Conservation (phyloP, 208 protist species). For the Trypanosoma rangeli region DNA sequence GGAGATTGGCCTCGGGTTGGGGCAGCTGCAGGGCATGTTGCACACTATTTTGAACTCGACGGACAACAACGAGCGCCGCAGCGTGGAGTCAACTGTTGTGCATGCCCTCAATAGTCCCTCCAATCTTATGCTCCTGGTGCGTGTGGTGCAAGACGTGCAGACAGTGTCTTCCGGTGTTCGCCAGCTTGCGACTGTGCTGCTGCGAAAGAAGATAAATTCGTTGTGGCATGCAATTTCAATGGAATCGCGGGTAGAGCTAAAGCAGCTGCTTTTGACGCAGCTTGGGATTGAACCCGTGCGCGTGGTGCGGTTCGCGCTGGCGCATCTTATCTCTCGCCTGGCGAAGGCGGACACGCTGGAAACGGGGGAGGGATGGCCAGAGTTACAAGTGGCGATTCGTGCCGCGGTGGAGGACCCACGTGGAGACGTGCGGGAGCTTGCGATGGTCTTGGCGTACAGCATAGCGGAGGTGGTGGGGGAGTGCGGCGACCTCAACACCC, state of each 20-base stretch:
- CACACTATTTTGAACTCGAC: constrained; percentile 45
- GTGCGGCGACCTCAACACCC: constrained; percentile 19
- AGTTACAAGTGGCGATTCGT: constrained; percentile 63
- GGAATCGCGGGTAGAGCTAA: constrained; percentile 48
- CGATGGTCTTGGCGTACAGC: constrained; percentile 85
- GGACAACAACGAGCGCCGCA: constrained; percentile 72
- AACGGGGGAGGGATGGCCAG: constrained; percentile 49
- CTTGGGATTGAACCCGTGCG: constrained; percentile 61
- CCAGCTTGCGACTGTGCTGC: constrained; percentile 79
- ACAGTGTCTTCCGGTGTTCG: constrained; percentile 50
- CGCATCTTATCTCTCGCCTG: constrained; percentile 74
- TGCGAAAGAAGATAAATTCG: constrained; percentile 77
- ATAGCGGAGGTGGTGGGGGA: constrained; percentile 67
- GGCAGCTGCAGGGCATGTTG: constrained; percentile 56
- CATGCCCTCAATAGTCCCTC: constrained; percentile 36
- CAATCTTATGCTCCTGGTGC: constrained; percentile 53
- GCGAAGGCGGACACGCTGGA: constrained; percentile 61
- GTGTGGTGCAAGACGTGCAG: constrained; percentile 41
- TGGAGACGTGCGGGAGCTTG: constrained; percentile 76
- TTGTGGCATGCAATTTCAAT: constrained; percentile 60
- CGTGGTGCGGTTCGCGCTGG: constrained; percentile 72
- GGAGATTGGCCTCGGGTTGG: constrained; percentile 1
- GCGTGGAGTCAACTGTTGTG: constrained; percentile 48
- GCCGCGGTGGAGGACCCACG: constrained; percentile 40
- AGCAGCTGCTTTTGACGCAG: constrained; percentile 59